phyloP scores from a whole-genome alignment of 371 early-diverging fungal genomes.

The Neoconidiobolus thromboides region DNA sequence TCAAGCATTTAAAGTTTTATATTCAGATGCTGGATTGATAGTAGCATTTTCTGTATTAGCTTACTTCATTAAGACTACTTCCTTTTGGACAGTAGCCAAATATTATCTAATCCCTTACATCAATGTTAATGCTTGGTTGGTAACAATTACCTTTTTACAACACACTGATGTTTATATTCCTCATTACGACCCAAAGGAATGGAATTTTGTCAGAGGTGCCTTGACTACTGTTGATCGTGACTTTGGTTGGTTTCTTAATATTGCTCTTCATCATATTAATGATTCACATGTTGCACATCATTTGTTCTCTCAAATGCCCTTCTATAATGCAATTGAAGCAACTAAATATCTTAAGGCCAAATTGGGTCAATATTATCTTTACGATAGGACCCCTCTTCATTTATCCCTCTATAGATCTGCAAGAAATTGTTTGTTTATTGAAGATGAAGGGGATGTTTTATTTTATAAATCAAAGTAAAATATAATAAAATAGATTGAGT shows the following conservation, averaged over 20 bases:
- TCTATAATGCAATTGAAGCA: slow-evolving; percentile 73
- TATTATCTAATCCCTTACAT: slow-evolving; percentile 77
- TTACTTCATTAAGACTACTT: slow-evolving; percentile 19
- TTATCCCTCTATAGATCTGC: slow-evolving; percentile 39
- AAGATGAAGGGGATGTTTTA: slow-evolving; percentile 49
- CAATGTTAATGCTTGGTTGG: slow-evolving; percentile 67
- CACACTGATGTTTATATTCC: slow-evolving; percentile 69
- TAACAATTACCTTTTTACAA: slow-evolving; percentile 74
- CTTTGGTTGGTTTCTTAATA: slow-evolving; percentile 58
- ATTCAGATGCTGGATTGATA: slow-evolving; percentile 46
- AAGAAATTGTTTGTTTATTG: slow-evolving; percentile 55
- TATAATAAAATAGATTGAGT: too few relatives aligned
- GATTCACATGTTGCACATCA: slow-evolving; percentile 81
- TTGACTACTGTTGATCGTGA: slow-evolving; percentile 69
- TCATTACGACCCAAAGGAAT: slow-evolving; percentile 51
- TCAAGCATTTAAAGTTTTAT: slow-evolving; percentile 38
- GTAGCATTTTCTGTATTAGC: slow-evolving; percentile 25
- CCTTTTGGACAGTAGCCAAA: slow-evolving; percentile 35
- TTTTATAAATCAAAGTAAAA: slow-evolving; percentile 18
- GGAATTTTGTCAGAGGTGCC: slow-evolving; percentile 80
- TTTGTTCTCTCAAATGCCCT: slow-evolving; percentile 77
- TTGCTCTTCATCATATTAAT: slow-evolving; percentile 60
- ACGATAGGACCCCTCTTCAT: slow-evolving; percentile 41
- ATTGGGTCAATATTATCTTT: slow-evolving; percentile 53
- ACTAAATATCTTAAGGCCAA: slow-evolving; percentile 50